Percentiles rank a stretch among this genome's conserved stretches.
phyloP scores from a whole-genome alignment of 1,284 basidiomycete genomes.

The Trametes sp. region DNA sequence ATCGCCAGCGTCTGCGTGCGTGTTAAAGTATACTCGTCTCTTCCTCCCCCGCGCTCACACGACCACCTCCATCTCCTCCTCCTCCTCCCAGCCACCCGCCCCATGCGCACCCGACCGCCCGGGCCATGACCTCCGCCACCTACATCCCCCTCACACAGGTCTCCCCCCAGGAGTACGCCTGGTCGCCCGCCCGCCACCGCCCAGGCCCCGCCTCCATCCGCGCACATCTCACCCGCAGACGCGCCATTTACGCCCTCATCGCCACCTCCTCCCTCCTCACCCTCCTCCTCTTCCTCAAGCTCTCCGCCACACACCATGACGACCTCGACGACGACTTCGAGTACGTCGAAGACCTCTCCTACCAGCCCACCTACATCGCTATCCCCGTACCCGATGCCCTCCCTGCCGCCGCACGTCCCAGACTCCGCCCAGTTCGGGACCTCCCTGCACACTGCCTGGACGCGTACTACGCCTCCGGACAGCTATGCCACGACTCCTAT shows the following conservation, averaged over 20 bases:
- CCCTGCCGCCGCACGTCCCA: conserved; percentile 20
- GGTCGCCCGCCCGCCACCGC: conserved; percentile 5
- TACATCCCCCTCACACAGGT: conserved; percentile 38
- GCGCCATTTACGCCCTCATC: conserved; percentile 32
- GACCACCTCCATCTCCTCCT: conserved; percentile 19
- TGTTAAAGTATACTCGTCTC: not conserved
- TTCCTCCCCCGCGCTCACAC: conserved; percentile 11
- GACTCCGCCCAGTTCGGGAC: conserved; percentile 33
- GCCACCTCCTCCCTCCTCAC: conserved; percentile 30
- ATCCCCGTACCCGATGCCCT: conserved; percentile 31
- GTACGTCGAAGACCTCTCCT: conserved; percentile 23
- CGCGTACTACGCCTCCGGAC: conserved; percentile 33
- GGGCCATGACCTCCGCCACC: conserved; percentile 32
- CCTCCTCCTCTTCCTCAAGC: conserved; percentile 31
- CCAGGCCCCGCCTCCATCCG: conserved; percentile 9
- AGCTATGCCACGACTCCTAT: conserved; percentile 31
- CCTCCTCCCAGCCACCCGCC: conserved; percentile 3
- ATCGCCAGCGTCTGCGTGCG: conserved; percentile 7
- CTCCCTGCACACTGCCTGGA: conserved; percentile 37
- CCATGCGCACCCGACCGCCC: conserved; percentile 7
- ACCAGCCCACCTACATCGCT: conserved; percentile 34
- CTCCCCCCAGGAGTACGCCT: conserved; percentile 24
- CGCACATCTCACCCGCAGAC: conserved; percentile 28
- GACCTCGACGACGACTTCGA: conserved; percentile 21
- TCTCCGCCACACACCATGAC: conserved; percentile 23